phyloP scores from a whole-genome alignment of 2,329 filamentous ascomycete species.

The Cercospora janseana region DNA sequence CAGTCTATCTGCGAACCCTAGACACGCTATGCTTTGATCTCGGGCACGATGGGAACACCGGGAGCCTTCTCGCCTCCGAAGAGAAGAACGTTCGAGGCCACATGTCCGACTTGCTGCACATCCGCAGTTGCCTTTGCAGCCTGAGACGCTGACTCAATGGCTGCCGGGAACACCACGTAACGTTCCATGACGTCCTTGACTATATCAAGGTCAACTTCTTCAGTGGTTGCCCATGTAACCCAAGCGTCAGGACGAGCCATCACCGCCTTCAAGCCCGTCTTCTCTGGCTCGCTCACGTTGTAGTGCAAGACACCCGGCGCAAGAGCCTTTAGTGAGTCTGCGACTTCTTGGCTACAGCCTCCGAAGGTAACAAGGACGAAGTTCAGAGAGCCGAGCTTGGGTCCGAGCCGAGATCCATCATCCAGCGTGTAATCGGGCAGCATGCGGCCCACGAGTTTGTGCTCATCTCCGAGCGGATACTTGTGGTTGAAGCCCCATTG shows the following conservation, averaged over 20 bases:
- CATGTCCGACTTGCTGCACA: too few relatives aligned
- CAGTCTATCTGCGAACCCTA: too few relatives aligned
- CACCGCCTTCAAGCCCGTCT: background rate
- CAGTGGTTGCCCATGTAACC: background rate
- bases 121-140: too few relatives aligned
- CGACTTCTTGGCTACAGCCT: background rate
- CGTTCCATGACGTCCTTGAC: background rate
- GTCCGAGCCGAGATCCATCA: conserved; percentile 2
- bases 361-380: conserved; percentile 6
- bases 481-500: background rate
- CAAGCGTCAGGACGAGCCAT: background rate
- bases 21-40: too few relatives aligned
- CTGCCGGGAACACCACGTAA: background rate
- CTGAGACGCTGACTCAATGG: too few relatives aligned
- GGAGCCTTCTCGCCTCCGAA: too few relatives aligned
- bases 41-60: too few relatives aligned
- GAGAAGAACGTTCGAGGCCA: too few relatives aligned
- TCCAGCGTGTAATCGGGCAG: conserved; percentile 5
- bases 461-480: background rate
- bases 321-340: background rate
- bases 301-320: background rate
- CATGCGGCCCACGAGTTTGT: background rate
- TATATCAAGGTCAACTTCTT: background rate
- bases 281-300: background rate
- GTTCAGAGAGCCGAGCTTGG: background rate